Evolutionary conservation across 768 basidiomycete species (phyloP), one percentile per base, ranked within the genome.

Genomic region (Xerocomellus amylosporus): DNA sequence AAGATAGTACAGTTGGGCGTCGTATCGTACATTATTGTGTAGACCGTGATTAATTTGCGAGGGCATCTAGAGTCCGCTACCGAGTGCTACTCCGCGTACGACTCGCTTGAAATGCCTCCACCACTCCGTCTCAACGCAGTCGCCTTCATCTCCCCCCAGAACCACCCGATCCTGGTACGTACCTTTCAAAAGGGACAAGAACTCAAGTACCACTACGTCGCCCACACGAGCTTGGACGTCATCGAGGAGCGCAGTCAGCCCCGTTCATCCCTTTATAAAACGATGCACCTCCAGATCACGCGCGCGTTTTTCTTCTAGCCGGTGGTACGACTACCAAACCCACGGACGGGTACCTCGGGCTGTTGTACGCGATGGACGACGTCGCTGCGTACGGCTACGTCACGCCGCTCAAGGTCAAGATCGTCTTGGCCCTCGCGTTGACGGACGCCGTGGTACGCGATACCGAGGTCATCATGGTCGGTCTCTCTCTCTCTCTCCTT

Each of bases 381-480:
- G 87, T 91, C 46, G 92, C 90, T 2, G 90, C 93, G 37, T 95
- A 95, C 70, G 93, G 93, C 38, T 96, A 93, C 71, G 82, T 93
- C 46, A 93, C 91, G 10, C 90, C 93, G 13, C 75, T 91, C 56
- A 90, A 88, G 65, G 79, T 93, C 63, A 94, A 93, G 75, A 92
- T 96, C 63, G 80, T 96, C 53, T 66, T 95, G 49, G 87, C 86
- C 1, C 71, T 95, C 47, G 85, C 89, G 8, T 72, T 94, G 58
- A 84, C 88, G 8, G 93, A 96, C 65, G 78, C 88, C 13, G 82
- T 93, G 20, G 83, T 94, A 30, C 82, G 83, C 37, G 93, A 96
- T 66, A 76, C 79, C 24, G 93, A 95, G 63, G 79, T 95, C 54
- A 79, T 82, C 58, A 81, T 81, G 65, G 93, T 93, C 50, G 58